Evolutionary conservation across 2,329 filamentous ascomycete species (phyloP), one percentile per base, ranked within the genome.

Genomic region (Clonostachys solani): DNA sequence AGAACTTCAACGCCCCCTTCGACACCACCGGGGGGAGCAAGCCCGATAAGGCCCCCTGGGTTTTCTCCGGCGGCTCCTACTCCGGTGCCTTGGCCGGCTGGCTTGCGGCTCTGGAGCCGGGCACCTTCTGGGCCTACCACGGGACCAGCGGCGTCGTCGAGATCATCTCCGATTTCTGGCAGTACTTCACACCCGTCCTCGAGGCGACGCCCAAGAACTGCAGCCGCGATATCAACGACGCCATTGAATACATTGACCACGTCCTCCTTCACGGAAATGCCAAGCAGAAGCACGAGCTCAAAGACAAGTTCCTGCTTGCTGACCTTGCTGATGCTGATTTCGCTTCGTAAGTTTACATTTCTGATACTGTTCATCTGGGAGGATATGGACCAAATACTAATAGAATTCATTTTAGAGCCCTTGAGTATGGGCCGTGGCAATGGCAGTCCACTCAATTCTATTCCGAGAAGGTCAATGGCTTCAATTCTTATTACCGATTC

Each of bases 31-130:
- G 76, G 29, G 75, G 87, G 52, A 67, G 90, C 42, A 86, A 77
- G 3, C 80, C 87, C 1, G 72, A 79, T 3, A 76, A 74, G 16
- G 83, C 81, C 0, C 78, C 89, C 0, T 92, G 85, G 69, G 82
- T 92, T 48, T 81, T 80, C 0, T 90, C 91, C 50, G 89, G 89
- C 5, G 88, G 88, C 7, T 89, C 85, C 0, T 94, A 94, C 60
- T 83, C 87, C 2, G 89, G 89, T 13, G 84, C 84, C 1, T 84
- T 90, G 53, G 83, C 83, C 9, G 87, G 87, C 0, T 88, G 92
- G 61, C 64, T 89, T 42, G 80, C 87, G 16, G 78, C 82, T 42
- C 64, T 84, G 12, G 91, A 92, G 58, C 89, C 89, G 0, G 83
- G 90, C 37, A 72, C 84, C 9, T 92, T 87, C 63, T 91, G 79